These are phyloP conservation scores for Candolleomyces eurysporus DNA, from an alignment of 768 basidiomycete species.

Conservation along the genomic window DNA sequence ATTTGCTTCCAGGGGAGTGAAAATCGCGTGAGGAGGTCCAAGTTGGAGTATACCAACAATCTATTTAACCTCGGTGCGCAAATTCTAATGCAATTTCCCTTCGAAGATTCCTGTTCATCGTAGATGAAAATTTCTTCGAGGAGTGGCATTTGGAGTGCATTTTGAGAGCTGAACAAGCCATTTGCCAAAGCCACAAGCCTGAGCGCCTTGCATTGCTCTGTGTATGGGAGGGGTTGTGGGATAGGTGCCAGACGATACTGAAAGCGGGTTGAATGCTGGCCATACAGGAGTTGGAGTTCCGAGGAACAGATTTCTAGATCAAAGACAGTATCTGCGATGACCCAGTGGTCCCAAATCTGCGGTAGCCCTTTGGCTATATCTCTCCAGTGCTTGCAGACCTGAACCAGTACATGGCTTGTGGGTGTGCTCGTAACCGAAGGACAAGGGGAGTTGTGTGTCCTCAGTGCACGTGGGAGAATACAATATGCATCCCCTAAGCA, in stretches of 20 bases:
- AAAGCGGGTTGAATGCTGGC: too few species aligned
- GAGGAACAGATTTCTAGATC: background rate
- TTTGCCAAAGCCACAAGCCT: too few species aligned
- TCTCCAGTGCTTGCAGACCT: background rate
- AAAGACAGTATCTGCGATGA: background rate
- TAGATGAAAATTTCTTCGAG: too few species aligned
- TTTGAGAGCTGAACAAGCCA: too few species aligned
- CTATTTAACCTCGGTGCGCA: background rate
- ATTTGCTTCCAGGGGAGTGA: background rate
- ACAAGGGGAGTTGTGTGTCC: too few species aligned
- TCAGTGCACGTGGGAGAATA: background rate
- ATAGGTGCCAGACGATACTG: too few species aligned
- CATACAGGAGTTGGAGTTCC: background rate
- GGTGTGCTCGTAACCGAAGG: background rate
- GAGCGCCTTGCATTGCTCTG: background rate
- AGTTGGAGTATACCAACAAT: background rate
- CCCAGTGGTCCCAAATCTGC: background rate
- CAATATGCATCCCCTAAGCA: background rate
- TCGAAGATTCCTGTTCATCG: background rate
- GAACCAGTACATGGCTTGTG: background rate
- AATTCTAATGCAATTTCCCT: background rate
- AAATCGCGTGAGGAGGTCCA: background rate
- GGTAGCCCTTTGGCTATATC: background rate
- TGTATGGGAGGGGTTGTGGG: background rate
- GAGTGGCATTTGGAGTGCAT: too few species aligned